phyloP scores from a whole-genome alignment of 2,329 filamentous ascomycete species.

The Botrytis galanthina region DNA sequence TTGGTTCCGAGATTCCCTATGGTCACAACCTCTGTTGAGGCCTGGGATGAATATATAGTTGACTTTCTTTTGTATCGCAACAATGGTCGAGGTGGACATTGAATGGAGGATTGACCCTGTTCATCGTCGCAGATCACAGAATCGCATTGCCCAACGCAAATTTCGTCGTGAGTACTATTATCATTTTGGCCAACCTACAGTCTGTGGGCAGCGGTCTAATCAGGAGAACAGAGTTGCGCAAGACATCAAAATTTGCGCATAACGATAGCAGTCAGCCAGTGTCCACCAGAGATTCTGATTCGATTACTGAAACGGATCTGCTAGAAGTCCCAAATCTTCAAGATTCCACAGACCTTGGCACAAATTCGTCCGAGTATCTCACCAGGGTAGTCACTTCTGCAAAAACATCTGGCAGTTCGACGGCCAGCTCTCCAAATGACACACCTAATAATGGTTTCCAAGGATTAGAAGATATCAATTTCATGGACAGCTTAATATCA shows the following conservation, averaged over 20 bases:
- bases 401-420: not conserved
- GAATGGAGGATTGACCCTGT: not conserved
- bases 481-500: not conserved
- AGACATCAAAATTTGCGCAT: not conserved
- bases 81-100: not conserved
- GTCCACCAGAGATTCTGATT: not conserved
- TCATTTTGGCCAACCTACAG: not conserved
- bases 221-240: not conserved
- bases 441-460: not conserved
- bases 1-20: not conserved
- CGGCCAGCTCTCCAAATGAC: not conserved
- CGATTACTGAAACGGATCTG: not conserved
- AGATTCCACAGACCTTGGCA: not conserved
- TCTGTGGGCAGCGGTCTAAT: not conserved
- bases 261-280: not conserved
- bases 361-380: not conserved
- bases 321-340: not conserved
- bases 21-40: not conserved
- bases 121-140: not conserved
- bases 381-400: not conserved
- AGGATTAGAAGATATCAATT: not conserved
- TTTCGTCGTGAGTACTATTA: not conserved
- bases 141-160: not conserved
- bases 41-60: not conserved
- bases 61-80: not conserved